A percentile compares a stretch with the other conserved stretches of the same genome.
These are phyloP conservation scores for Leishmania arabica DNA, from an alignment of 208 protist species.

Conservation along the genomic window DNA sequence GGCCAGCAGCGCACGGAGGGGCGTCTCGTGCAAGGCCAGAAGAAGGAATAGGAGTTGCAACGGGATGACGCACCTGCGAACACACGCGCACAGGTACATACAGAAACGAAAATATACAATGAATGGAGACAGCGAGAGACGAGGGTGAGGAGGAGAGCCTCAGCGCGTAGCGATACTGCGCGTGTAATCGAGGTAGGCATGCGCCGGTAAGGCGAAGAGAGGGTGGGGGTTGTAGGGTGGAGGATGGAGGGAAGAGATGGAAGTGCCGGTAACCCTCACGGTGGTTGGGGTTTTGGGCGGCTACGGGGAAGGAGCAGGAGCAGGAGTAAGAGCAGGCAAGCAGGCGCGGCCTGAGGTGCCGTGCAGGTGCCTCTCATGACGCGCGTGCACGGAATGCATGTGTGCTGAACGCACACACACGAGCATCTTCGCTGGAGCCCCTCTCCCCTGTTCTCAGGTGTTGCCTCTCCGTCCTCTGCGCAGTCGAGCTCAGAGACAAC, in stretches of 20 bases:
- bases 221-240: not conserved
- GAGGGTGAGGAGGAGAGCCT: constrained; percentile 2
- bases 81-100: not conserved
- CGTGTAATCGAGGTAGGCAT: not conserved
- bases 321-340: not conserved
- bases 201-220: not conserved
- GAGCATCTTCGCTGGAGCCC: not conserved
- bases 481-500: not conserved
- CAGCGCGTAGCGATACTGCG: constrained; percentile 5
- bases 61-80: not conserved
- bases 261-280: not conserved
- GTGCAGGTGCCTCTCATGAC: not conserved
- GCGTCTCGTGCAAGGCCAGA: not conserved
- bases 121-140: not conserved
- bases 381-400: not conserved
- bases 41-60: not conserved
- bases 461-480: not conserved
- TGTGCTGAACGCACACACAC: not conserved
- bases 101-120: not conserved
- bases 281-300: not conserved
- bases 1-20: not conserved
- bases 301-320: not conserved
- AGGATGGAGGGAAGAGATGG: no score
- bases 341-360: not conserved
- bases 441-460: not conserved